Evolutionary conservation across 441 rosid species (phyloP).

Genomic region (Kokia cookei): DNA sequence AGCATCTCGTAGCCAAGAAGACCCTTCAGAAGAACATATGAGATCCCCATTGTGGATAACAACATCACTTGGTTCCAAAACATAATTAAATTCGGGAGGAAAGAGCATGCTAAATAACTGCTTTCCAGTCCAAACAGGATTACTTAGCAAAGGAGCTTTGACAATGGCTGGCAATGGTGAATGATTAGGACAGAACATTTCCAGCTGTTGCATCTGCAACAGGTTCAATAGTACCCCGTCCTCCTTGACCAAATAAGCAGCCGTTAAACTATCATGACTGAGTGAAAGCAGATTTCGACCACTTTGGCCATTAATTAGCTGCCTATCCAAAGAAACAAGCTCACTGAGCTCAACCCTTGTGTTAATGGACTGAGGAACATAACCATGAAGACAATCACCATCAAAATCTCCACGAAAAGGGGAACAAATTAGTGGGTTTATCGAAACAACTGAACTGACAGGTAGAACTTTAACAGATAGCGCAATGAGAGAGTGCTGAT

Average conservation of each 20-base stretch:
- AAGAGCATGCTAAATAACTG: conserved; percentile 81
- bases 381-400: conserved; percentile 97
- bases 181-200: conserved; percentile 57
- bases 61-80: conserved; percentile 39
- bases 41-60: conserved; percentile 66
- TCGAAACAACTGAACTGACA: conserved; percentile 57
- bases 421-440: conserved; percentile 83
- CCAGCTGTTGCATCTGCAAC: conserved; percentile 77
- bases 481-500: conserved; percentile 88
- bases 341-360: conserved; percentile 76
- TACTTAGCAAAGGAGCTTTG: conserved; percentile 35
- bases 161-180: conserved; percentile 44
- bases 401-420: conserved; percentile 98
- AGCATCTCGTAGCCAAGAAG: conserved; percentile 72
- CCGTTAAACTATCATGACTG: conserved; percentile 85
- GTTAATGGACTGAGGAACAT: conserved; percentile 79
- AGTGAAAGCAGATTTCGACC: conserved; percentile 76
- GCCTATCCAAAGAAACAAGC: conserved; percentile 82
- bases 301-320: conserved; percentile 66
- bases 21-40: conserved; percentile 58
- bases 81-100: conserved; percentile 61
- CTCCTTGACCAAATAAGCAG: conserved; percentile 65
- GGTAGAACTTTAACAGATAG: conserved; percentile 74
- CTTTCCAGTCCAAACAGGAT: conserved; percentile 77
- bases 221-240: conserved; percentile 39